Conservation (phyloP, 371 early-diverging fungal species). For the Lichtheimia ornata region DNA sequence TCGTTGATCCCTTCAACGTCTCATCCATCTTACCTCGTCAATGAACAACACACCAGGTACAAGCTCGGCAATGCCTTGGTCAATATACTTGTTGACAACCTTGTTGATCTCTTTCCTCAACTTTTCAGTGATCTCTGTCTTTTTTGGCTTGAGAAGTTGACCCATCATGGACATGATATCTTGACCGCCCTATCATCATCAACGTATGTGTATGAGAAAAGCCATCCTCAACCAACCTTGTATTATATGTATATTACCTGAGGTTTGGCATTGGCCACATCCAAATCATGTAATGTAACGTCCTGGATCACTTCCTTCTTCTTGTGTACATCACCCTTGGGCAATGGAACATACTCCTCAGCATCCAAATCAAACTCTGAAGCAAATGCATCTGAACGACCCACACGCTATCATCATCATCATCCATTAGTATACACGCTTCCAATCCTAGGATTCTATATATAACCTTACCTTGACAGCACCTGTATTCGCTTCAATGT, state of each 20-base stretch:
- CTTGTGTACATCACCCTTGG: conserved; percentile 99
- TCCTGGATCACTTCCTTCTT: conserved; percentile 97
- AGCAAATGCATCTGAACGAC: conserved; percentile 94
- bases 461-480: conserved; percentile 81
- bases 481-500: conserved; percentile 97
- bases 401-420: conserved; percentile 68
- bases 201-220: neutral
- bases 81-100: conserved; percentile 98
- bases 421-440: conserved; percentile 18
- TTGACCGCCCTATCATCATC: conserved; percentile 74
- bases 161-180: conserved; percentile 98
- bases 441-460: neutral
- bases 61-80: conserved; percentile 97
- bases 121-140: conserved; percentile 98
- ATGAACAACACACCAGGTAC: conserved; percentile 98
- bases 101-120: conserved; percentile 98
- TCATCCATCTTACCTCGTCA: conserved; percentile 73
- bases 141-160: conserved; percentile 95
- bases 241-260: conserved; percentile 44
- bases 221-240: neutral
- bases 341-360: conserved; percentile 95
- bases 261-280: conserved; percentile 96
- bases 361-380: conserved; percentile 97
- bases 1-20: neutral
- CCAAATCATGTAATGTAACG: conserved; percentile 98